Evolutionary conservation across 2,329 filamentous ascomycete species (phyloP).

Genomic region (Trichophyton verrucosum): DNA sequence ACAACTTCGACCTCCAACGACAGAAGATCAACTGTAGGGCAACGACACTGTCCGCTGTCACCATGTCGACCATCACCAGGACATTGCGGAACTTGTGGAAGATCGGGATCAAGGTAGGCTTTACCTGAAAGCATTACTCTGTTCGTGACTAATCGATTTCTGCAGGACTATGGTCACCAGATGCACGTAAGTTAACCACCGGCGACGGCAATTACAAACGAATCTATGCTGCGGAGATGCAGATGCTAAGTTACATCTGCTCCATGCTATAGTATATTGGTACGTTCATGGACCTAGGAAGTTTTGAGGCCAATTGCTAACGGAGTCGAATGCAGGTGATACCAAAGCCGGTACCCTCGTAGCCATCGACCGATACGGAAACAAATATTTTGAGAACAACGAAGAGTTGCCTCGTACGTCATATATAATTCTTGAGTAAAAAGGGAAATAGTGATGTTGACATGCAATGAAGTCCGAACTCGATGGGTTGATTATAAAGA

Average conservation of each 20-base stretch:
- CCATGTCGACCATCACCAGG: constrained; percentile 83
- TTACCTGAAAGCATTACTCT: constrained; percentile 5
- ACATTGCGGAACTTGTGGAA: constrained; percentile 77
- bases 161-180: constrained; percentile 79
- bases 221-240: background rate
- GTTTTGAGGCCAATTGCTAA: background rate
- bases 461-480: constrained; percentile 56
- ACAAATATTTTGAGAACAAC: constrained; percentile 93
- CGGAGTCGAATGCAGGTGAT: constrained; percentile 53
- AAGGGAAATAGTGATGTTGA: background rate
- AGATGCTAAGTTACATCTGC: background rate
- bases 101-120: constrained; percentile 70
- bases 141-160: constrained; percentile 27
- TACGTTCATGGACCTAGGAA: constrained; percentile 15
- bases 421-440: constrained; percentile 4
- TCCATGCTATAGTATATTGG: constrained; percentile 29
- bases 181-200: constrained; percentile 55
- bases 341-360: constrained; percentile 87
- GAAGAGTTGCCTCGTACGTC: constrained; percentile 74
- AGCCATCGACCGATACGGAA: constrained; percentile 78
- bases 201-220: background rate
- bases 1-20: constrained; percentile 4
- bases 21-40: constrained; percentile 4
- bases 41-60: constrained; percentile 21
- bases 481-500: constrained; percentile 96